Evolutionary conservation across 495 filamentous ascomycete species (phyloP).

Genomic region (Annulohypoxylon bovei): DNA sequence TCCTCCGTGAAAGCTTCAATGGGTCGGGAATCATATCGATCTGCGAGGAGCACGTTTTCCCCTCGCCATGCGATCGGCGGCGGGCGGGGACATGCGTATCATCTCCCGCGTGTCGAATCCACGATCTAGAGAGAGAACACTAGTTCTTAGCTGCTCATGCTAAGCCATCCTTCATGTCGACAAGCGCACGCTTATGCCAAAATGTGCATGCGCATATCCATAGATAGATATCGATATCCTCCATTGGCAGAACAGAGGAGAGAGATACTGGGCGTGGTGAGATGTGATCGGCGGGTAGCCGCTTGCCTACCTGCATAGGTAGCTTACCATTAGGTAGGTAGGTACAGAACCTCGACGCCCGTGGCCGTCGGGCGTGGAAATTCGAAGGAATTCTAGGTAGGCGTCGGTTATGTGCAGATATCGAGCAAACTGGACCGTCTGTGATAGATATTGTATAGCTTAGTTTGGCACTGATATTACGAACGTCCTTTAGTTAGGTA

Average conservation of each 20-base stretch:
- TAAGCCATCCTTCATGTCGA: no score
- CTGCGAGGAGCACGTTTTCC: background rate
- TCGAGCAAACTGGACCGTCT: background rate
- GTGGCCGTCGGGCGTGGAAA: background rate
- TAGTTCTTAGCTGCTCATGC: no score
- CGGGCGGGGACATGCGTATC: conserved; percentile 1
- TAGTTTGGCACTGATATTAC: background rate
- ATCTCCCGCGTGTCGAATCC: background rate
- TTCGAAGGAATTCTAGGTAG: background rate
- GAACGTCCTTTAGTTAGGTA: background rate
- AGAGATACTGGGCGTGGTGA: no score
- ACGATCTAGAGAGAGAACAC: background rate
- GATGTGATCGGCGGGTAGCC: background rate
- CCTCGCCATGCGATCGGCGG: background rate
- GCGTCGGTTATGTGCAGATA: background rate
- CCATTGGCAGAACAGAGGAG: no score
- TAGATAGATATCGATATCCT: no score
- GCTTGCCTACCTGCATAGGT: background rate
- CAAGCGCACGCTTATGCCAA: no score
- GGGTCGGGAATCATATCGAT: no score
- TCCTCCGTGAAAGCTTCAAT: no score
- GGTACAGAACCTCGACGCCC: background rate
- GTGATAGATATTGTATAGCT: background rate
- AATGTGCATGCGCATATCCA: no score
- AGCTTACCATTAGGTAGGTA: no score